A percentile compares a stretch with the other conserved stretches of the same genome.
Conservation (phyloP, 148 eudicot genomes). For the Silene latifolia region DNA sequence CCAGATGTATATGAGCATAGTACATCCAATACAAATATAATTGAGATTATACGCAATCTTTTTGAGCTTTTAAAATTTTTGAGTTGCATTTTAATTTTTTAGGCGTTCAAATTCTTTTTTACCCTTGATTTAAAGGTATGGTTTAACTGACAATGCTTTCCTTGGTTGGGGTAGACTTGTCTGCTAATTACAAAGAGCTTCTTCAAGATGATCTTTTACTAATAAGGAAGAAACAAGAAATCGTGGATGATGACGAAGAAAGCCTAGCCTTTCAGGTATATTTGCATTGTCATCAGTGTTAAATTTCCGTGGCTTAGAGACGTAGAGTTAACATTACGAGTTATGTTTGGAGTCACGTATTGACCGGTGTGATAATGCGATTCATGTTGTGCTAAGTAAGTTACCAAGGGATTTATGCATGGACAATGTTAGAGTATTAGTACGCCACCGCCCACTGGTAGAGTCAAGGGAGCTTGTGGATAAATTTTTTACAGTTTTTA, state of each 20-base stretch:
- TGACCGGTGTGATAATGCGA: not conserved
- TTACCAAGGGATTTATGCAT: not conserved
- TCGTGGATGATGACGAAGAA: constrained; percentile 21
- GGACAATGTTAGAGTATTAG: not conserved
- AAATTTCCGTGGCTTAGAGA: not conserved
- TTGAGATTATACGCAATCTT: too few species aligned
- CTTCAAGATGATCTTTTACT: constrained; percentile 14
- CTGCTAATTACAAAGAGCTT: constrained; percentile 21
- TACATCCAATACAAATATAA: too few species aligned
- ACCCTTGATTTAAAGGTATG: not conserved
- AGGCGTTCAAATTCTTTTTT: too few species aligned
- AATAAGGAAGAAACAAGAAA: constrained; percentile 9
- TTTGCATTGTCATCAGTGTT: not conserved
- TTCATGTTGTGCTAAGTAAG: too few species aligned
- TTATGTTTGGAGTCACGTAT: not conserved
- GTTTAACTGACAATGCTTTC: not conserved
- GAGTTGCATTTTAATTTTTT: too few species aligned
- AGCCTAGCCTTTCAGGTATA: constrained; percentile 23
- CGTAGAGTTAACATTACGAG: not conserved
- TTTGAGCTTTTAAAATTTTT: too few species aligned
- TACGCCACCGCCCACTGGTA: too few species aligned
- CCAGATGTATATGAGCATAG: too few species aligned
- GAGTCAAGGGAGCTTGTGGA: too few species aligned
- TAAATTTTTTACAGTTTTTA: too few species aligned
- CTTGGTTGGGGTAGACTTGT: constrained; percentile 11